These are phyloP conservation scores for Esteya vermicola DNA, from an alignment of 2,329 filamentous ascomycete genomes.

Conservation along the genomic window DNA sequence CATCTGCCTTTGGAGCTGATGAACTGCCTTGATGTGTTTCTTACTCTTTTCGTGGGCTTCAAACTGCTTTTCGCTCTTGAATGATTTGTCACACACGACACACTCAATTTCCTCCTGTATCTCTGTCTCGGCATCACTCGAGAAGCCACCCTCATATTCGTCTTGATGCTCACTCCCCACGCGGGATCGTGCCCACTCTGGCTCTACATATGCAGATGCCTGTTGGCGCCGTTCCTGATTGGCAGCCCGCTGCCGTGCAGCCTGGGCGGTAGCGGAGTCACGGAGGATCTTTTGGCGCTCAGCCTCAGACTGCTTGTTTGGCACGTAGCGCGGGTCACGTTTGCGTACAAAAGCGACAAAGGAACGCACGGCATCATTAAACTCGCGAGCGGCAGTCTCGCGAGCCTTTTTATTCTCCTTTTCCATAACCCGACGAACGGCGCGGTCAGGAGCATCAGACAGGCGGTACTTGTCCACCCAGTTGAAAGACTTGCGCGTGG, in stretches of 20 bases:
- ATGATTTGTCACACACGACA: constrained; percentile 61
- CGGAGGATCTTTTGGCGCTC: constrained; percentile 68
- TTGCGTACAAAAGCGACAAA: constrained; percentile 82
- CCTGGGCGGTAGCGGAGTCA: constrained; percentile 69
- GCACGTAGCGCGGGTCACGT: constrained; percentile 72
- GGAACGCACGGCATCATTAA: constrained; percentile 82
- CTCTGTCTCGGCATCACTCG: constrained; percentile 39
- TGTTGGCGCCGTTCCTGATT: constrained; percentile 68
- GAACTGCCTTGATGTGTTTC: constrained; percentile 80
- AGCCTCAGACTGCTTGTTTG: constrained; percentile 62
- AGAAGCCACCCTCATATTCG: constrained; percentile 40
- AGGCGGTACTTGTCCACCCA: constrained; percentile 82
- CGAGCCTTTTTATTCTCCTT: constrained; percentile 82
- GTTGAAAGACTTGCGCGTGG: constrained; percentile 70
- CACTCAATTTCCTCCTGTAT: constrained; percentile 52
- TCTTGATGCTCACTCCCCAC: constrained; percentile 34
- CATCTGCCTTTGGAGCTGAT: constrained; percentile 72
- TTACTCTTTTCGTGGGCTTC: constrained; percentile 92
- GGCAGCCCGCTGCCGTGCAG: constrained; percentile 65
- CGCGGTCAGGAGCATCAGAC: constrained; percentile 76
- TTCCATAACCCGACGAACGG: constrained; percentile 73
- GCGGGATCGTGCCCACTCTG: constrained; percentile 26
- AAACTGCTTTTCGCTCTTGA: constrained; percentile 85
- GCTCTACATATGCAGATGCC: constrained; percentile 34
- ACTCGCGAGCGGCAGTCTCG: constrained; percentile 72